Percentiles rank a stretch among this genome's conserved stretches.
phyloP scores from a whole-genome alignment of 345 rosid species.

The Brassica cretica region DNA sequence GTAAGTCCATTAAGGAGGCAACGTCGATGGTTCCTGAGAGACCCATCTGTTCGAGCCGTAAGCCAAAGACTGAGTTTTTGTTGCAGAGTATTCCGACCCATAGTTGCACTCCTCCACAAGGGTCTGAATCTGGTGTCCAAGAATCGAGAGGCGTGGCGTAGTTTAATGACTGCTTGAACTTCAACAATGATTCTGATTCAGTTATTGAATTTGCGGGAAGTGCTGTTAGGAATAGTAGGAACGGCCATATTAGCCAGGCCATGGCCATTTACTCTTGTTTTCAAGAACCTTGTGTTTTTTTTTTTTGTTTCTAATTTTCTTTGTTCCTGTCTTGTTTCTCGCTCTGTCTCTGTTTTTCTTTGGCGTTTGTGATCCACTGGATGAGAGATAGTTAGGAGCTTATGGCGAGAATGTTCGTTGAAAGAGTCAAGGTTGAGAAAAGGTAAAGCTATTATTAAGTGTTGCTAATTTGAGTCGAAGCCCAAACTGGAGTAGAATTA shows the following conservation, averaged over 20 bases:
- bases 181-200: constrained; percentile 57
- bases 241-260: constrained; percentile 53
- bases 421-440: constrained; percentile 28
- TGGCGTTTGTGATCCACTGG: constrained; percentile 20
- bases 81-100: constrained; percentile 68
- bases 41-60: constrained; percentile 58
- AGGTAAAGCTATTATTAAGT: neutral
- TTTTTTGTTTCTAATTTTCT: constrained; percentile 27
- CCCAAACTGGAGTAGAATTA: neutral
- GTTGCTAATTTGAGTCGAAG: neutral
- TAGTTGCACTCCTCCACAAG: constrained; percentile 40
- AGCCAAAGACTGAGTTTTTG: constrained; percentile 51
- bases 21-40: constrained; percentile 66
- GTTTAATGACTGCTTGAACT: constrained; percentile 54
- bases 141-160: constrained; percentile 55
- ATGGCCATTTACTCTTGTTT: constrained; percentile 54
- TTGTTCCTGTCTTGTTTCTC: constrained; percentile 32
- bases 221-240: constrained; percentile 39
- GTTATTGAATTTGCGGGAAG: constrained; percentile 37
- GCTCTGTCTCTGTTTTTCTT: constrained; percentile 32
- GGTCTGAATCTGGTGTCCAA: constrained; percentile 55
- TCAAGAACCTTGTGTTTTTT: constrained; percentile 3
- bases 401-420: constrained; percentile 35
- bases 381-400: constrained; percentile 34
- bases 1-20: constrained; percentile 46